phyloP scores from a whole-genome alignment of 1,139 yeast genomes.

The Sugiyamaella pinicola region DNA sequence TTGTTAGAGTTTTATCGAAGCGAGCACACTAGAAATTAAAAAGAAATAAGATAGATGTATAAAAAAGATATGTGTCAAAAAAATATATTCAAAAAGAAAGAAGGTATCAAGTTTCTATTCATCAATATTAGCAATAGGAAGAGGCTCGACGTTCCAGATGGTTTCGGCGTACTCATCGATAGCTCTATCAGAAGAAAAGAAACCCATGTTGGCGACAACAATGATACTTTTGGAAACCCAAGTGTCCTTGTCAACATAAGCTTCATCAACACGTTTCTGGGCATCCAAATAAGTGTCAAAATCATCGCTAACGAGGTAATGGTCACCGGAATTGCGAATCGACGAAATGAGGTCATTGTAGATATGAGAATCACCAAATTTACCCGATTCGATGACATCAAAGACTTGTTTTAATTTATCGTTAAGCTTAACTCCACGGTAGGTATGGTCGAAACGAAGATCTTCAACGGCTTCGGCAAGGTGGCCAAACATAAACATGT shows the following conservation, averaged over 20 bases:
- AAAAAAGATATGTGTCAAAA: not conserved
- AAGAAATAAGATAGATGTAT: not conserved
- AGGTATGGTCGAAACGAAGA: conserved; percentile 72
- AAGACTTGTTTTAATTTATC: conserved; percentile 69
- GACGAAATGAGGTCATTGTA: conserved; percentile 70
- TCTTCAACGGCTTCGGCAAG: conserved; percentile 88
- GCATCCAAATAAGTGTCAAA: conserved; percentile 84
- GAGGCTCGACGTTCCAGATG: conserved; percentile 89
- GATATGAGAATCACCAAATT: conserved; percentile 71
- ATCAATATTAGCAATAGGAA: conserved; percentile 25
- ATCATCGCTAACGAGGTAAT: conserved; percentile 85
- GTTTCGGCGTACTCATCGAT: conserved; percentile 90
- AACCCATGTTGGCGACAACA: conserved; percentile 92
- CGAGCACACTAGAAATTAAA: too few relatives aligned
- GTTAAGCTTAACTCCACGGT: conserved; percentile 48
- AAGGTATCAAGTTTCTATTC: not conserved
- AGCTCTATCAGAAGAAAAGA: conserved; percentile 88
- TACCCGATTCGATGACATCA: conserved; percentile 65
- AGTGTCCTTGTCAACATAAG: conserved; percentile 62
- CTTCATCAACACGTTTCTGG: conserved; percentile 72
- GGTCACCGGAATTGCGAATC: conserved; percentile 67
- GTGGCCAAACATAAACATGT: conserved; percentile 89
- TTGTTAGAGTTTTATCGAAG: too few relatives aligned
- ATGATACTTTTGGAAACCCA: conserved; percentile 79
- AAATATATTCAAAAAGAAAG: not conserved